Percentiles rank a stretch among this genome's conserved stretches.
These are phyloP conservation scores for Colletotrichum sp. DNA, from an alignment of 2,329 filamentous ascomycete species.

Conservation along the genomic window DNA sequence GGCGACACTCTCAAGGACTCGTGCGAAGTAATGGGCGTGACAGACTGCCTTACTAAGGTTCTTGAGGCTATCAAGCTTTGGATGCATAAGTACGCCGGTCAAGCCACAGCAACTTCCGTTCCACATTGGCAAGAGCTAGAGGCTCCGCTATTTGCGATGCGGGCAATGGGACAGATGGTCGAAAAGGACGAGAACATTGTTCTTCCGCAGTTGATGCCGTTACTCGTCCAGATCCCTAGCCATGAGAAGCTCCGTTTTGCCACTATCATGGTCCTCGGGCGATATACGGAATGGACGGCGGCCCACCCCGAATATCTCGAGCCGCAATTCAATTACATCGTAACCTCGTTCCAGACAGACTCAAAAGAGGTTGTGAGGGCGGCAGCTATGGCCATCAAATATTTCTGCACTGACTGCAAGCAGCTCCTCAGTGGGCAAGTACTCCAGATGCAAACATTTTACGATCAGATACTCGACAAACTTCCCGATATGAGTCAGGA, in stretches of 20 bases:
- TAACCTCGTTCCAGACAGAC: constrained; percentile 85
- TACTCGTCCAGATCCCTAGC: constrained; percentile 91
- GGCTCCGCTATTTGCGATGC: constrained; percentile 92
- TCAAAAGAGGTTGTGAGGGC: constrained; percentile 92
- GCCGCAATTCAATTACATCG: constrained; percentile 93
- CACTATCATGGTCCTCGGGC: constrained; percentile 94
- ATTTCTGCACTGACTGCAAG: constrained; percentile 95
- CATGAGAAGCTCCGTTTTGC: constrained; percentile 99
- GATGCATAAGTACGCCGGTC: constrained; percentile 81
- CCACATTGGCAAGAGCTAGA: constrained; percentile 97
- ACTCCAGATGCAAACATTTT: constrained; percentile 87
- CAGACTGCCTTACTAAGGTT: constrained; percentile 88
- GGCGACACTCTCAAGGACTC: constrained; percentile 97
- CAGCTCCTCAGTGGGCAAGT: constrained; percentile 85
- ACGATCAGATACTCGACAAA: constrained; percentile 86
- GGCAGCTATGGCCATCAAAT: constrained; percentile 92
- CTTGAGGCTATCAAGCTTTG: constrained; percentile 85
- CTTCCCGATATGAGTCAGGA: constrained; percentile 88
- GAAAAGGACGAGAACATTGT: constrained; percentile 86
- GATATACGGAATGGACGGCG: constrained; percentile 98
- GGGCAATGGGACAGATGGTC: constrained; percentile 96
- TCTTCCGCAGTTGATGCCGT: constrained; percentile 87
- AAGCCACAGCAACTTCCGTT: constrained; percentile 75
- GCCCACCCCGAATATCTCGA: constrained; percentile 92
- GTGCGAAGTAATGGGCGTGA: constrained; percentile 93